Base-by-base conservation (phyloP, 1,284 basidiomycete species). In the Phellinidium pouzarii region DNA sequence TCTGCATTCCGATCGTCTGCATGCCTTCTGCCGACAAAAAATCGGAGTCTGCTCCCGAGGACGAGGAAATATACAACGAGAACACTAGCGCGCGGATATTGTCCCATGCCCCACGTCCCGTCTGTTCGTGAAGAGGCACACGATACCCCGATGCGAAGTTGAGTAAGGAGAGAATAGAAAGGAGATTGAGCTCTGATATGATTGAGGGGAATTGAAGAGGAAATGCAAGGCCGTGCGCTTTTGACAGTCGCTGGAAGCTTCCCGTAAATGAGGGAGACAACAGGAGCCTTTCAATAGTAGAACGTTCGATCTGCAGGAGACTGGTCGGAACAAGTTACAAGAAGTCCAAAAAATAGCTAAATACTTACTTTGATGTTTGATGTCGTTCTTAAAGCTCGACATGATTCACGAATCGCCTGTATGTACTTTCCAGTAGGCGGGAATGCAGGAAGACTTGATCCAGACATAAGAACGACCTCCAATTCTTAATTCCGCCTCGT, bases 91-190 rank as follows among this genome's bases (percentile, higher is more conserved):
- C 82, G 46, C 84, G 77, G 60, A 92, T 84, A 54, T 78, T 81
- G 65, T 91, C 86, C 76, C 83, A 91, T 58, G 88, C 87, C 22
- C 90, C 89, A 34, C 86, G 78, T 12, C 81, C 78, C 6, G 82
- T 82, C 51, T 79, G 77, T 25, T 69, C 65, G 64, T 89, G 87
- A 36, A 93, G 73, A 1, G 83, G 78, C 4, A 75, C 70, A 25
- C 87, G 81, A 64, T 87, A 92, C 27, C 87, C 87, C 1, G 86
- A 88, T 6, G 77, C 86, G 64, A 91, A 88, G 65, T 91, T 91
- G 29, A 93, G 74, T 6, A 92, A 72, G 1, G 82, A 80, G 36
- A 92, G 75, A 4, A 87, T 66, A 29, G 82, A 79, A 29, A 90
- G 68, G 40, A 91, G 70, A 66, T 90, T 90, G 57, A 91, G 70